Conservation (phyloP, 257 asterid genomes). For the Nicotiana noctiflora region DNA sequence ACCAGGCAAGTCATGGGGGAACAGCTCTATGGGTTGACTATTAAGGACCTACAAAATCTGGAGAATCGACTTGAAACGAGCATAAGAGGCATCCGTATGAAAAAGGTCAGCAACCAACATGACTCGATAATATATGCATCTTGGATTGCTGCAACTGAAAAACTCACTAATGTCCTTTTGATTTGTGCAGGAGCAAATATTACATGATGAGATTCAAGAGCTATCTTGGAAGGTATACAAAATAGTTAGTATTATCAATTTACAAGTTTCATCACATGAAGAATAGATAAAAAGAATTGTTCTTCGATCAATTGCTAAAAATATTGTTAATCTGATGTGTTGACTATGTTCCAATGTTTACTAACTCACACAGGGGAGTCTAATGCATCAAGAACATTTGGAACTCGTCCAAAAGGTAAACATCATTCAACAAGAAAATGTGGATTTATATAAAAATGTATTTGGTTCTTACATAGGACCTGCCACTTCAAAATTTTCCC, state of each 20-base stretch:
- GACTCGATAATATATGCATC: background rate
- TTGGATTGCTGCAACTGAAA: background rate
- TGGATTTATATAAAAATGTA: background rate
- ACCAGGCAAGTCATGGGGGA: slow-evolving; percentile 12
- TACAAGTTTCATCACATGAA: background rate
- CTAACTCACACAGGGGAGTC: slow-evolving; percentile 7
- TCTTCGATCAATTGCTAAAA: background rate
- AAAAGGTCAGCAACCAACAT: slow-evolving; percentile 4
- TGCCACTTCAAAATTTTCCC: background rate
- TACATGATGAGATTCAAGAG: background rate
- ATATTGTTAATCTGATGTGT: background rate
- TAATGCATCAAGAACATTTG: slow-evolving; percentile 4
- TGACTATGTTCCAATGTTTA: background rate
- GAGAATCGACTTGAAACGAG: background rate
- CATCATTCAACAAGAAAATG: background rate
- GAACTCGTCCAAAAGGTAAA: slow-evolving; percentile 7
- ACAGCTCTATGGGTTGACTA: slow-evolving; percentile 2
- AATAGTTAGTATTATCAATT: background rate
- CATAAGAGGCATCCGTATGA: background rate
- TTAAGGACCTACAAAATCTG: background rate
- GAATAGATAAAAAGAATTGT: background rate
- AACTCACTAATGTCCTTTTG: background rate
- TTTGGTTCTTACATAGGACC: background rate
- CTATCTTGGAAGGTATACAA: background rate
- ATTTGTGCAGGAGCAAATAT: slow-evolving; percentile 2